Percentiles rank a stretch among this genome's conserved stretches.
Conservation (phyloP, 768 basidiomycete species). For the Termitomyces sp. region DNA sequence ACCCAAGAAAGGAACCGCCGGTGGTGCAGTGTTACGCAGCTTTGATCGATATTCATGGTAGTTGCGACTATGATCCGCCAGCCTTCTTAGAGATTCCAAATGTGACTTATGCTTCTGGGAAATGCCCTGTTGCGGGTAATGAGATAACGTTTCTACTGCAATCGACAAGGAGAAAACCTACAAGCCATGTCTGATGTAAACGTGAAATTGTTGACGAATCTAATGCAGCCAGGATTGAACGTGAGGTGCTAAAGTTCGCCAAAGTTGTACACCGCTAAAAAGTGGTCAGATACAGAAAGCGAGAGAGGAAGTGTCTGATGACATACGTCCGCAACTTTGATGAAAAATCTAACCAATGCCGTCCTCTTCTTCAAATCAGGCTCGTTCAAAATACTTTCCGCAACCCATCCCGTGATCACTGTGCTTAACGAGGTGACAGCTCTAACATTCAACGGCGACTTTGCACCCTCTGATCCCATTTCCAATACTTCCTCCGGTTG, state of each 20-base stretch:
- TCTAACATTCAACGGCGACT: conserved; percentile 67
- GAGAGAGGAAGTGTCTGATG: conserved; percentile 2
- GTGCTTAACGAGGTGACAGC: conserved; percentile 88
- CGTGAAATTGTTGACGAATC: conserved; percentile 95
- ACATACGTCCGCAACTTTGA: conserved; percentile 89
- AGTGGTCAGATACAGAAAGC: conserved; percentile 4
- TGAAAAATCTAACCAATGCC: conserved; percentile 80
- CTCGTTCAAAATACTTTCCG: conserved; percentile 91
- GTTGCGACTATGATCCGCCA: conserved; percentile 90
- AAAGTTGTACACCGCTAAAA: conserved; percentile 76
- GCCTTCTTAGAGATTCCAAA: conserved; percentile 73
- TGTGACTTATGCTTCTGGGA: conserved; percentile 80
- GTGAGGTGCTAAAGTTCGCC: conserved; percentile 89
- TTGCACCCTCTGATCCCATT: conserved; percentile 68
- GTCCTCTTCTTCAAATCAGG: conserved; percentile 84
- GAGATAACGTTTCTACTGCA: not conserved
- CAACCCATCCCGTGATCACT: conserved; percentile 92
- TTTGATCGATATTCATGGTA: conserved; percentile 88
- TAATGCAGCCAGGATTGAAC: conserved; percentile 89
- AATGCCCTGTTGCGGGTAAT: conserved; percentile 51
- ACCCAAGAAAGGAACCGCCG: conserved; percentile 95
- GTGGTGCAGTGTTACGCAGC: conserved; percentile 84
- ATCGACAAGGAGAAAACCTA: conserved; percentile 35
- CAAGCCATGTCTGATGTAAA: conserved; percentile 90
- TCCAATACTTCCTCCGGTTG: conserved; percentile 87